Conservation (phyloP, 2,329 filamentous ascomycete genomes). For the Xylaria polymorpha region DNA sequence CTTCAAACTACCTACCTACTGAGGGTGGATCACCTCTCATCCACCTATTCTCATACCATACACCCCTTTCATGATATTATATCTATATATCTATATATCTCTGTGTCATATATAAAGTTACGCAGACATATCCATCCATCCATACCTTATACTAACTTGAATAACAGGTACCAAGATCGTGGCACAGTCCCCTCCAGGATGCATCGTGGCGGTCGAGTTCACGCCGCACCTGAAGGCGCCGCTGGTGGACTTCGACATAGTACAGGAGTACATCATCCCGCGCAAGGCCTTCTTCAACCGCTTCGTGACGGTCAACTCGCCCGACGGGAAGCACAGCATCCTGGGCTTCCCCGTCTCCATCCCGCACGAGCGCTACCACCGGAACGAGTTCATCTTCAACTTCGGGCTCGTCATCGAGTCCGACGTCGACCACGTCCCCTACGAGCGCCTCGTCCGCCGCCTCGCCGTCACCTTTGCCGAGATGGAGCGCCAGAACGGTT, state of each 20-base stretch:
- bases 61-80: no score
- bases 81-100: background rate
- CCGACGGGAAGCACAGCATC: constrained; percentile 76
- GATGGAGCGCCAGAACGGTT: constrained; percentile 90
- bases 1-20: no score
- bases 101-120: background rate
- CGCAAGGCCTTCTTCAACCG: constrained; percentile 95
- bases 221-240: constrained; percentile 62
- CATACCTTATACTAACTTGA: background rate
- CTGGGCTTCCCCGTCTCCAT: constrained; percentile 92
- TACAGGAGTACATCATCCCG: constrained; percentile 94
- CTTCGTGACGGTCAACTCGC: constrained; percentile 82
- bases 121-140: no score
- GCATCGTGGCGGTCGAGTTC: constrained; percentile 62
- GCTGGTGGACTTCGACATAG: constrained; percentile 85
- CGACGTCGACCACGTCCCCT: constrained; percentile 76
- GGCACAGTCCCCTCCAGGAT: constrained; percentile 71
- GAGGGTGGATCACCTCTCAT: background rate
- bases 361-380: constrained; percentile 81
- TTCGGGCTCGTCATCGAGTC: constrained; percentile 84
- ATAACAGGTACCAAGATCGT: constrained; percentile 67
- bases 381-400: constrained; percentile 99
- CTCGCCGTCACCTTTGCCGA: constrained; percentile 87
- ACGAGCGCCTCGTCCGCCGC: constrained; percentile 86
- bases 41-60: background rate